Evolutionary conservation across 768 basidiomycete genomes (phyloP).

Genomic region (Astraeus odoratus): DNA sequence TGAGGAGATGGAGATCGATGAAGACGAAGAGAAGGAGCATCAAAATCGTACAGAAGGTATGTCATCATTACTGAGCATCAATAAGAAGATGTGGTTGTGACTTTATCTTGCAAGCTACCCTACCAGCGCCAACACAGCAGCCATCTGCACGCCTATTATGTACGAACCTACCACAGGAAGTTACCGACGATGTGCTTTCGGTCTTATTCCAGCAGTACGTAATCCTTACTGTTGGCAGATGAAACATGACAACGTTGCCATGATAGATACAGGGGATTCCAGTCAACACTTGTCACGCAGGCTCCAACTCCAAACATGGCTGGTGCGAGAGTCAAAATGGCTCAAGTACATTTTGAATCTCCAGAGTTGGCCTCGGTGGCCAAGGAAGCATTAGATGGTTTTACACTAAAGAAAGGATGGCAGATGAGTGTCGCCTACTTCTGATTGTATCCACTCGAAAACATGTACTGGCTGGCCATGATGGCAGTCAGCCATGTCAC

Average conservation of each 20-base stretch:
- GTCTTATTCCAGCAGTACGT: slow-evolving; percentile 91
- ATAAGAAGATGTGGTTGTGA: slow-evolving; percentile 9
- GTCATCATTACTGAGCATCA: slow-evolving; percentile 21
- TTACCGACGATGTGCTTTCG: slow-evolving; percentile 78
- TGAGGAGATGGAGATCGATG: slow-evolving; percentile 93
- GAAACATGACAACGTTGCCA: not conserved
- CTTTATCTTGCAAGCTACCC: slow-evolving; percentile 23
- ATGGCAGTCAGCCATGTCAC: not conserved
- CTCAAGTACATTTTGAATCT: slow-evolving; percentile 72
- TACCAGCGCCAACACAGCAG: slow-evolving; percentile 46
- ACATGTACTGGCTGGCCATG: not conserved
- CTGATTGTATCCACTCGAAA: slow-evolving; percentile 13
- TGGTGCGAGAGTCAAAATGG: slow-evolving; percentile 69
- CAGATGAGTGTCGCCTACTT: slow-evolving; percentile 75
- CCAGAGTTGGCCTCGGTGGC: slow-evolving; percentile 69
- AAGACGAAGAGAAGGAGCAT: slow-evolving; percentile 63
- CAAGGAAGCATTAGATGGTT: slow-evolving; percentile 78
- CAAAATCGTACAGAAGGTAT: slow-evolving; percentile 39
- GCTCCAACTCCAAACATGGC: slow-evolving; percentile 62
- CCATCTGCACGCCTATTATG: slow-evolving; percentile 62
- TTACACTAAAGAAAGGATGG: slow-evolving; percentile 82
- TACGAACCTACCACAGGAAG: slow-evolving; percentile 86
- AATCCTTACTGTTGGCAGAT: not conserved
- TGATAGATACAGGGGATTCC: slow-evolving; percentile 77
- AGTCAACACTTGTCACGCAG: slow-evolving; percentile 59